Evolutionary conservation across 192 early-diverging fungal genomes (phyloP).

Genomic region (Linnemannia exigua): DNA sequence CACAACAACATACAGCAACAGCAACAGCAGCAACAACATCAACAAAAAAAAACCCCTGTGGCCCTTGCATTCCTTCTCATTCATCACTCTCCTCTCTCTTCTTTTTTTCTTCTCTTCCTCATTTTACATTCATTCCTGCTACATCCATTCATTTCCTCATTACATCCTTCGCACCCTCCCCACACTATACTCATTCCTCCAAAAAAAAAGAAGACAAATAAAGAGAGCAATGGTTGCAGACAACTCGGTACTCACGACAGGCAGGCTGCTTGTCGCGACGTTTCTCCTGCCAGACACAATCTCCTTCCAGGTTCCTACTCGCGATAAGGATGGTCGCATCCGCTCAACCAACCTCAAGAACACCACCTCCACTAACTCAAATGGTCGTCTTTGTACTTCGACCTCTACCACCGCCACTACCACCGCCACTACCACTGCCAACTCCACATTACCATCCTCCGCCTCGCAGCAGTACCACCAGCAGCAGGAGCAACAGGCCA

Average conservation of each 20-base stretch:
- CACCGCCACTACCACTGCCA: background rate
- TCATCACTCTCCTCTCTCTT: slow-evolving; percentile 4
- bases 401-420: background rate
- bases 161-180: background rate
- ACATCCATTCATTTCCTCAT: background rate
- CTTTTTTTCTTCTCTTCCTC: slow-evolving; percentile 2
- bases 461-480: background rate
- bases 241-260: slow-evolving; percentile 36
- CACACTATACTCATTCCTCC: background rate
- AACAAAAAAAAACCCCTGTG: background rate
- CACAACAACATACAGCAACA: too few species aligned
- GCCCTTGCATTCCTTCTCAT: background rate
- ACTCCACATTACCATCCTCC: background rate
- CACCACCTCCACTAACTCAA: slow-evolving; percentile 8
- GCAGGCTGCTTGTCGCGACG: slow-evolving; percentile 78
- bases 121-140: background rate
- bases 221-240: slow-evolving; percentile 31
- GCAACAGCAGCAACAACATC: background rate
- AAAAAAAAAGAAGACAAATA: background rate
- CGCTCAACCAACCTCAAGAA: slow-evolving; percentile 27
- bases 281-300: slow-evolving; percentile 83
- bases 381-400: background rate
- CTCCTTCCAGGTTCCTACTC: slow-evolving; percentile 64
- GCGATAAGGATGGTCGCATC: slow-evolving; percentile 59
- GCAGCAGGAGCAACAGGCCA: background rate